Evolutionary conservation across 169 alveolate species (phyloP).

Genomic region (Cryptosporidium baileyi): DNA sequence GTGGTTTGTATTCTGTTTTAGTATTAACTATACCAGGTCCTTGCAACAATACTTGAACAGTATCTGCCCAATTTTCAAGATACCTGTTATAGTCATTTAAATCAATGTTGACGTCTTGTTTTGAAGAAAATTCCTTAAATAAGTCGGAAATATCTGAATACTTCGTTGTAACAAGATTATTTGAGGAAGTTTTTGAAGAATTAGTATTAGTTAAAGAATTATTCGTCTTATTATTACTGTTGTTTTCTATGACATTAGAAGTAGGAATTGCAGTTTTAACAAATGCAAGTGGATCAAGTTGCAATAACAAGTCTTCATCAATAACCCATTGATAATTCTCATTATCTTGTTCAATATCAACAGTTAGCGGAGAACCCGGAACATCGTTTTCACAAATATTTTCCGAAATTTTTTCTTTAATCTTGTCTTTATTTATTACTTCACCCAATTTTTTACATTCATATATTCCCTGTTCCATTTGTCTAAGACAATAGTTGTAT

Average conservation of each 20-base stretch:
- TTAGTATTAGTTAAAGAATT: background rate
- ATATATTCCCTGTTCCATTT: constrained; percentile 26
- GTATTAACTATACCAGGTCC: constrained; percentile 63
- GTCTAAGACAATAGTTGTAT: constrained; percentile 37
- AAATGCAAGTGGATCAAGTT: constrained; percentile 52
- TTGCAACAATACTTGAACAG: constrained; percentile 59
- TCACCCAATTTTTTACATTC: constrained; percentile 21
- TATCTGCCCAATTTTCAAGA: constrained; percentile 56
- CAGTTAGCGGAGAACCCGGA: constrained; percentile 46
- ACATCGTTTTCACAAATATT: background rate
- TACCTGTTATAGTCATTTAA: background rate
- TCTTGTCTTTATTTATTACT: background rate
- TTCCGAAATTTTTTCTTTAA: background rate
- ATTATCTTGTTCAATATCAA: constrained; percentile 40
- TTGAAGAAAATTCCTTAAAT: constrained; percentile 46
- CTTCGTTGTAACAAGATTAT: background rate
- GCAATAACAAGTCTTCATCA: constrained; percentile 34
- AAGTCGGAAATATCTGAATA: constrained; percentile 14
- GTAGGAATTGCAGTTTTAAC: background rate
- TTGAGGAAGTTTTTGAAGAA: background rate
- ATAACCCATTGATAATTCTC: constrained; percentile 63
- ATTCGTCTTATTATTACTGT: background rate
- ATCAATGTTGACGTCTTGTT: background rate
- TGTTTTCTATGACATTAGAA: background rate
- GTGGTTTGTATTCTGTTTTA: constrained; percentile 18